phyloP scores from a whole-genome alignment of 345 rosid species.

The Anastatica hierochuntica region DNA sequence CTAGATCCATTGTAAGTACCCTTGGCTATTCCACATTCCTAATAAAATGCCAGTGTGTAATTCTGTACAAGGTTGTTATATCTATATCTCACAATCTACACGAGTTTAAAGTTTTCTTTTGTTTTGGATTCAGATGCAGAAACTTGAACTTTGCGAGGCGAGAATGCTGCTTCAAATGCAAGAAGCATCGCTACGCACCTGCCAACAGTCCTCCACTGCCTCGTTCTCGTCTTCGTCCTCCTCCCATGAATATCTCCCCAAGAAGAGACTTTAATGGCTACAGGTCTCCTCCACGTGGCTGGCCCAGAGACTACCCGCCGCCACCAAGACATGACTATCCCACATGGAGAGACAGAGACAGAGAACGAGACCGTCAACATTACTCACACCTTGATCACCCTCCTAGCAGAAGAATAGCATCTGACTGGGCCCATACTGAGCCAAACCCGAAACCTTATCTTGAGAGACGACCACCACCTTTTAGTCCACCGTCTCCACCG shows the following conservation, averaged over 20 bases:
- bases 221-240: constrained; percentile 52
- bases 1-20: constrained; percentile 51
- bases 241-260: constrained; percentile 56
- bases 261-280: constrained; percentile 46
- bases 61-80: background rate
- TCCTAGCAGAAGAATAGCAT: constrained; percentile 46
- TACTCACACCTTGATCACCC: constrained; percentile 42
- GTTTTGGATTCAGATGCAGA: constrained; percentile 41
- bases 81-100: no score
- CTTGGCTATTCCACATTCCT: background rate
- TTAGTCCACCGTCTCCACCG: constrained; percentile 40
- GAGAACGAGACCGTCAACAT: constrained; percentile 44
- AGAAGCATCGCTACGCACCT: constrained; percentile 47
- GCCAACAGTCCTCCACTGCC: constrained; percentile 43
- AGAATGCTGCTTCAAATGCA: constrained; percentile 65
- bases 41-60: no score
- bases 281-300: constrained; percentile 65
- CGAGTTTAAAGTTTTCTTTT: background rate
- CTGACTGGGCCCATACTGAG: constrained; percentile 46
- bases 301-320: constrained; percentile 66
- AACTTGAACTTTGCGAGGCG: constrained; percentile 89
- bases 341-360: constrained; percentile 43
- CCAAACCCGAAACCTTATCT: no score
- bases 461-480: constrained; percentile 37
- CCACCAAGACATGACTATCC: constrained; percentile 43